Evolutionary conservation across 164 flowering plant genomes (phyloP).

Genomic region (Pachysandra terminalis): DNA sequence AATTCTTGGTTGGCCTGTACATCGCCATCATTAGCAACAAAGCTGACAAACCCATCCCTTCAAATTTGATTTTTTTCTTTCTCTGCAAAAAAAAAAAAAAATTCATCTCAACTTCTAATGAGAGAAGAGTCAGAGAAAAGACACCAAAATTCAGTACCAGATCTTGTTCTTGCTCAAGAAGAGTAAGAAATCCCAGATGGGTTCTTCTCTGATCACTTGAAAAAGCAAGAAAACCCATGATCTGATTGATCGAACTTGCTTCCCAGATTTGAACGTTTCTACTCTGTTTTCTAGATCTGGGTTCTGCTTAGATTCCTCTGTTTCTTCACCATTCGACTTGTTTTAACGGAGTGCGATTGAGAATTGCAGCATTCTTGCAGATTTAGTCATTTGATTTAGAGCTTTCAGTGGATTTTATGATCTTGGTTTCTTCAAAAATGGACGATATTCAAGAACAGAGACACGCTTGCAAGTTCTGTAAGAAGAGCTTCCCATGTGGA

Average conservation of each 20-base stretch:
- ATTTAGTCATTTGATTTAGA: conserved; percentile 1
- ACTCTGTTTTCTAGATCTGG: conserved; percentile 33
- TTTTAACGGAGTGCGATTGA: conserved; percentile 19
- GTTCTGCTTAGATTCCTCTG: conserved; percentile 14
- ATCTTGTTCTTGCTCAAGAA: conserved; percentile 26
- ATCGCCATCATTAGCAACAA: conserved; percentile 40
- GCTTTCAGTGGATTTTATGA: conserved; percentile 13
- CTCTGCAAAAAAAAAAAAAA: conserved; percentile 11
- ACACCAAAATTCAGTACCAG: conserved; percentile 15
- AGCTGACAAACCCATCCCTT: conserved; percentile 24
- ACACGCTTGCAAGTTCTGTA: conserved; percentile 76
- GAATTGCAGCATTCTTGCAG: conserved; percentile 1
- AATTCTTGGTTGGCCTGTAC: conserved; percentile 24
- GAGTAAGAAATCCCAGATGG: conserved; percentile 17
- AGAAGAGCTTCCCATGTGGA: conserved; percentile 69
- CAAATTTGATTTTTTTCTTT: conserved; percentile 24
- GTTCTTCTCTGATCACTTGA: conserved; percentile 20
- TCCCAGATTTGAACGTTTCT: conserved; percentile 11
- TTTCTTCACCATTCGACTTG: conserved; percentile 10
- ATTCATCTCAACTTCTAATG: conserved; percentile 34
- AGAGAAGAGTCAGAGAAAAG: conserved; percentile 7
- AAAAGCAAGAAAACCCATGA: conserved; percentile 16
- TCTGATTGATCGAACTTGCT: conserved; percentile 15
- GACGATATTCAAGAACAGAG: conserved; percentile 33
- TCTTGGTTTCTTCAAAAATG: conserved; percentile 24